Evolutionary conservation across 1,139 yeast species (phyloP).

Genomic region (Saccharomycopsis hybrid): DNA sequence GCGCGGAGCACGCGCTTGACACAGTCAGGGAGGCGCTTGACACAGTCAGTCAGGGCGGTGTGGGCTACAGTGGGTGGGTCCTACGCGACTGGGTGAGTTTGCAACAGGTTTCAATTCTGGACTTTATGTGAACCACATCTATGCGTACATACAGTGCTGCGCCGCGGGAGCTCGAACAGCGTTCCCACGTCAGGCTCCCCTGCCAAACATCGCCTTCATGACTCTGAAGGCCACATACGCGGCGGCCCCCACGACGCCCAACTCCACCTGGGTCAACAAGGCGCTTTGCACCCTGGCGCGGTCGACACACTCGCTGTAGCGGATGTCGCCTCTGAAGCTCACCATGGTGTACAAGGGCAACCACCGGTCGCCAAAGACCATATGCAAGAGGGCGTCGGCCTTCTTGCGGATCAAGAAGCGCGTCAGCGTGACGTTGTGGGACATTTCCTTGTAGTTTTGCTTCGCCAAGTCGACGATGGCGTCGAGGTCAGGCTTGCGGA

Average conservation of each 20-base stretch:
- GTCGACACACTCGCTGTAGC: constrained; percentile 66
- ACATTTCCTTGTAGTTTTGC: constrained; percentile 83
- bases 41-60: too few species aligned
- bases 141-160: too few species aligned
- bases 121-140: too few species aligned
- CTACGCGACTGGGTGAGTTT: too few species aligned
- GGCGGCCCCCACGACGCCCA: constrained; percentile 7
- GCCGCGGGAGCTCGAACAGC: too few species aligned
- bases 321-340: constrained; percentile 76
- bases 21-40: too few species aligned
- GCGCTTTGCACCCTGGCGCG: constrained; percentile 45
- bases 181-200: too few species aligned
- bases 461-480: constrained; percentile 77
- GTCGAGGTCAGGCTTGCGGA: constrained; percentile 58
- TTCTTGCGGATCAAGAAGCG: constrained; percentile 59
- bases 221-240: constrained; percentile 5
- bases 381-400: constrained; percentile 61
- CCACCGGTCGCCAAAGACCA: constrained; percentile 56
- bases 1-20: too few species aligned
- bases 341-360: constrained; percentile 89
- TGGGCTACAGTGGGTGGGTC: too few species aligned
- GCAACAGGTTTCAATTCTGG: too few species aligned
- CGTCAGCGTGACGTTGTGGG: constrained; percentile 67
- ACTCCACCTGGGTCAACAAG: constrained; percentile 26
- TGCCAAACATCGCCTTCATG: too few species aligned